Evolutionary conservation across 176 grass and related monocot genomes (phyloP).

Genomic region (Otatea glauca): DNA sequence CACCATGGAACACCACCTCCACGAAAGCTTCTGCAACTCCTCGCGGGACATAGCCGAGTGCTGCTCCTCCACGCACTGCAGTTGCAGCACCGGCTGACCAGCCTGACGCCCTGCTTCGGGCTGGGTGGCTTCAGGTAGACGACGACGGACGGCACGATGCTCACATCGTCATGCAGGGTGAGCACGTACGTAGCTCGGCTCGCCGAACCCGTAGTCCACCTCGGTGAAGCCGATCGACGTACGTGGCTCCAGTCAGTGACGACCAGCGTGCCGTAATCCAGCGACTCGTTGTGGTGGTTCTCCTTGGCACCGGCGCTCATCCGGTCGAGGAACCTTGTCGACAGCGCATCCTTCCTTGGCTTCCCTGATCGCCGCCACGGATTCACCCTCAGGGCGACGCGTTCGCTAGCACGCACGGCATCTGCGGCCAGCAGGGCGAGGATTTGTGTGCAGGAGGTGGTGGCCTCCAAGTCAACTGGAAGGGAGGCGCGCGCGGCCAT

Average conservation of each 20-base stretch:
- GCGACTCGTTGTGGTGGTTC: constrained; percentile 52
- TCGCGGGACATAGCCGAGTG: constrained; percentile 55
- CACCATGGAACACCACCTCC: constrained; percentile 19
- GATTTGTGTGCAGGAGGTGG: no score
- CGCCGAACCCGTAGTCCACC: constrained; percentile 70
- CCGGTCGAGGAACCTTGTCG: constrained; percentile 57
- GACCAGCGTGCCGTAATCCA: constrained; percentile 68
- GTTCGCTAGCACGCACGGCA: no score
- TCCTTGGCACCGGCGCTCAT: constrained; percentile 46
- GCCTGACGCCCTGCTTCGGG: constrained; percentile 70
- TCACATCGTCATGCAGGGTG: constrained; percentile 64
- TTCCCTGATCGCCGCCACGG: constrained; percentile 52
- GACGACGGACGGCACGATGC: constrained; percentile 47
- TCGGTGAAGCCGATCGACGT: constrained; percentile 77
- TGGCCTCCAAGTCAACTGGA: no score
- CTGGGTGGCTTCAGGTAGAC: constrained; percentile 73
- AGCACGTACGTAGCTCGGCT: constrained; percentile 63
- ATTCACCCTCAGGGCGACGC: no score
- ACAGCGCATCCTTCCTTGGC: constrained; percentile 56
- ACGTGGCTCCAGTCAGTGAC: constrained; percentile 80
- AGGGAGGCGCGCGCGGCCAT: no score
- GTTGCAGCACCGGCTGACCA: no score
- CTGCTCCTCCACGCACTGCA: constrained; percentile 65
- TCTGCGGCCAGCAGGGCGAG: no score
- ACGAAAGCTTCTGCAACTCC: constrained; percentile 63